phyloP scores from a whole-genome alignment of 345 rosid genomes.

The Citrus mangshanensis region DNA sequence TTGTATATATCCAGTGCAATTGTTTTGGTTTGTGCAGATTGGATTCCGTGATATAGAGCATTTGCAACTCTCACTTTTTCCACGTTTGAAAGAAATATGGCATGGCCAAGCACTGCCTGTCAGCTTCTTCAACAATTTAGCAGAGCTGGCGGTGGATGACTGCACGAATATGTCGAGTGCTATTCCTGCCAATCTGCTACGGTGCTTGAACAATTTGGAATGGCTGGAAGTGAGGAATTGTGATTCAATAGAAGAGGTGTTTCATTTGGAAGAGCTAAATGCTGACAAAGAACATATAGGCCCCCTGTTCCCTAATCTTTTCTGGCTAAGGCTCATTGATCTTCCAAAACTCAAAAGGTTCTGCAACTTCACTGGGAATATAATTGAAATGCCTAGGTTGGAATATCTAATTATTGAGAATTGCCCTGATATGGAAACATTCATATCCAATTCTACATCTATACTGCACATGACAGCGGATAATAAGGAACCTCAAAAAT shows the following conservation, averaged over 20 bases:
- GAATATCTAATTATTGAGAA: accelerated
- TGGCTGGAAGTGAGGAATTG: no score
- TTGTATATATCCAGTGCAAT: no score
- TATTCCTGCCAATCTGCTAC: not conserved
- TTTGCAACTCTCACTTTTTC: no score
- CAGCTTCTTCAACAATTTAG: no score
- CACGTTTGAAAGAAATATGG: no score
- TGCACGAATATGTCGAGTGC: not conserved
- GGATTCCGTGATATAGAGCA: accelerated
- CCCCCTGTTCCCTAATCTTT: not conserved
- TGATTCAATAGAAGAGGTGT: not conserved
- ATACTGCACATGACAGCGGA: not conserved
- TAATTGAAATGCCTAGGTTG: not conserved
- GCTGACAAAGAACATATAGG: not conserved
- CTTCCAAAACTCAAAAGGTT: not conserved
- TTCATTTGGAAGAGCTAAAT: not conserved
- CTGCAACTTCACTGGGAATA: not conserved
- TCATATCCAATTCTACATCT: not conserved
- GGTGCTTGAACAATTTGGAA: not conserved
- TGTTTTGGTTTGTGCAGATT: no score
- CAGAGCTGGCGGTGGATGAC: no score
- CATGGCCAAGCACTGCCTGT: no score
- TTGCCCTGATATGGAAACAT: not conserved
- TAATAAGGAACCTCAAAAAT: not conserved
- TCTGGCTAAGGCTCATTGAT: accelerated